A percentile compares a stretch with the other conserved stretches of the same genome.
These are phyloP conservation scores for Sphaerulina musiva DNA, from an alignment of 2,329 filamentous ascomycete species.

Conservation along the genomic window DNA sequence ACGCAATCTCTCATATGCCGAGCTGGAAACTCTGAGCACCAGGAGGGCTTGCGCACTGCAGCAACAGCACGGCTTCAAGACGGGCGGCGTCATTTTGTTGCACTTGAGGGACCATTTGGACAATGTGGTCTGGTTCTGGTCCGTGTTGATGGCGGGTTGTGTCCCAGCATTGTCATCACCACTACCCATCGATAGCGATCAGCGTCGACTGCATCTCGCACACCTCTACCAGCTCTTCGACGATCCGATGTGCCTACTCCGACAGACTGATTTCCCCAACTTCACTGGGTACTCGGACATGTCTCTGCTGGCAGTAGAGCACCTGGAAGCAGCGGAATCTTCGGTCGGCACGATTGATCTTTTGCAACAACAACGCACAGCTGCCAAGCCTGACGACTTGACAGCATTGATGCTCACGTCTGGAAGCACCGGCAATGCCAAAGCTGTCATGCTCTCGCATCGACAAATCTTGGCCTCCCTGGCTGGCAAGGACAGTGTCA, in stretches of 20 bases:
- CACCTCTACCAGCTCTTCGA: conserved; percentile 17
- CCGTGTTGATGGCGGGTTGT: conserved; percentile 32
- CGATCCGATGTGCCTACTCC: neutral
- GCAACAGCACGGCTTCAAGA: neutral
- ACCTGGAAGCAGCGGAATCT: neutral
- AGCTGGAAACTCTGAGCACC: neutral
- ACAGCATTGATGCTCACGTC: conserved; percentile 19
- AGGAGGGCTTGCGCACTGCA: neutral
- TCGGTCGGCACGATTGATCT: neutral
- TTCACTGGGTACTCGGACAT: neutral
- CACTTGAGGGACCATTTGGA: conserved; percentile 36
- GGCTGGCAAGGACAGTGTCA: conserved; percentile 8
- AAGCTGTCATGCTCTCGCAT: conserved; percentile 26
- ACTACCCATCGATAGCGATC: conserved; percentile 28
- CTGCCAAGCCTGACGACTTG: conserved; percentile 10
- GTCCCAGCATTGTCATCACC: conserved; percentile 37
- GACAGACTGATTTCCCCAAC: conserved; percentile 5
- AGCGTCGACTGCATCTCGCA: conserved; percentile 29
- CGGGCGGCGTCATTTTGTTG: conserved; percentile 10
- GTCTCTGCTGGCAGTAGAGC: neutral
- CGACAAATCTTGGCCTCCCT: conserved; percentile 21
- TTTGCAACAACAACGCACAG: neutral
- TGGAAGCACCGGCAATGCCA: conserved; percentile 18
- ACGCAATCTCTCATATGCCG: neutral
- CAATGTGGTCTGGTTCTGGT: conserved; percentile 41